Evolutionary conservation across 352 stramenopile genomes (phyloP).

Genomic region (Phytopythium chamaehyphon): DNA sequence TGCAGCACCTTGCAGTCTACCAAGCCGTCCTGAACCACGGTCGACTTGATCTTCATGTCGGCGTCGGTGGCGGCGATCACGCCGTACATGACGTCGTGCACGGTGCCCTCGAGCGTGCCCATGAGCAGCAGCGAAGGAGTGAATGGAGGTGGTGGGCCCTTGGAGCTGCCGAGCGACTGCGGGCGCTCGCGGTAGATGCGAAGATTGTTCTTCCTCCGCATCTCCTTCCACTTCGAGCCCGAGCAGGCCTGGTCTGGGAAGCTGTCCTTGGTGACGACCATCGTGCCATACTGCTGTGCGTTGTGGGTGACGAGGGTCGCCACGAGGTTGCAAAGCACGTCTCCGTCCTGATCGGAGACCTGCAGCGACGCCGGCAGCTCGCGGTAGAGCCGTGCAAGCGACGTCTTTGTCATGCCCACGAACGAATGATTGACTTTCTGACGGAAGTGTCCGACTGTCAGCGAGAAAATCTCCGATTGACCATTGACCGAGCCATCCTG

Average conservation of each 20-base stretch:
- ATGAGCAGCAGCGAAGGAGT: slow-evolving; percentile 28
- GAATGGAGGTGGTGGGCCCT: slow-evolving; percentile 2
- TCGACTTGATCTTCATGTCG: slow-evolving; percentile 28
- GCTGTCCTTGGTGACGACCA: slow-evolving; percentile 23
- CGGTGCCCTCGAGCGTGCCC: slow-evolving; percentile 21
- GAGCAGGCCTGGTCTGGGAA: slow-evolving; percentile 13
- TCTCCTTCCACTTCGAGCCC: slow-evolving; percentile 13
- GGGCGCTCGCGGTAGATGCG: slow-evolving; percentile 26
- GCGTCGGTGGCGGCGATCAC: slow-evolving; percentile 23
- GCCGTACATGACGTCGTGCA: slow-evolving; percentile 36
- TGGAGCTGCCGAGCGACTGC: neutral
- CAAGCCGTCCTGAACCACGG: slow-evolving; percentile 23
- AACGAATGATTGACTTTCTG: no score
- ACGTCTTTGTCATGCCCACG: neutral
- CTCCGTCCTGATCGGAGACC: slow-evolving; percentile 18
- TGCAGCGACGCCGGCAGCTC: slow-evolving; percentile 17
- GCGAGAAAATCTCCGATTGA: neutral
- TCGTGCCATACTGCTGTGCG: slow-evolving; percentile 19
- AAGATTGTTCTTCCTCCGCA: slow-evolving; percentile 18
- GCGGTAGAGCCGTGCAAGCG: neutral
- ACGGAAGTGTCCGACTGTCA: no score
- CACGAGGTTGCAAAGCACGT: slow-evolving; percentile 18
- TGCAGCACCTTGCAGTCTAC: slow-evolving; percentile 28
- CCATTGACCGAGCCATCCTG: neutral
- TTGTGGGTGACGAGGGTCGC: slow-evolving; percentile 26